Conservation (phyloP, 2,329 filamentous ascomycete genomes). For the Alternaria ethzedia region DNA sequence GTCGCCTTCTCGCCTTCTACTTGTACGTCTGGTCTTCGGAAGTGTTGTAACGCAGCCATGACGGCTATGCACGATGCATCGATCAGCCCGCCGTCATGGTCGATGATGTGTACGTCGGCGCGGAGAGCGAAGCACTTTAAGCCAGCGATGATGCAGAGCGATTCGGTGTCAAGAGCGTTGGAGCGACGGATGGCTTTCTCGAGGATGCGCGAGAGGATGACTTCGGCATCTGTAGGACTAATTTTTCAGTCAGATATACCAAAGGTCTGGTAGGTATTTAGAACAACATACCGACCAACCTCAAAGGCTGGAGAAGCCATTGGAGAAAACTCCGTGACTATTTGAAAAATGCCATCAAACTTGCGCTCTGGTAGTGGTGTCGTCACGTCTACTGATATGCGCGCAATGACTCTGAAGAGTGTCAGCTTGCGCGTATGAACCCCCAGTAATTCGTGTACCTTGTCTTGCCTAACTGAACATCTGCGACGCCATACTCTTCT, state of each 20-base stretch:
- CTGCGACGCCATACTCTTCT: conserved; percentile 87
- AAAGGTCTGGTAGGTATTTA: neutral
- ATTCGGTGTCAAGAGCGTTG: conserved; percentile 92
- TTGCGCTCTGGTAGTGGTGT: conserved; percentile 86
- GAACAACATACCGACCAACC: conserved; percentile 67
- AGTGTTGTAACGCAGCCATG: conserved; percentile 87
- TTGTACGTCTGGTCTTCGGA: conserved; percentile 85
- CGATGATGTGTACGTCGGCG: conserved; percentile 88
- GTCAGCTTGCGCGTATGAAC: conserved; percentile 19
- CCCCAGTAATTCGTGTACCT: conserved; percentile 60
- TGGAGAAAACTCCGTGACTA: conserved; percentile 86
- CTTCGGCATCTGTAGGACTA: conserved; percentile 81
- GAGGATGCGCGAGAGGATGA: conserved; percentile 83
- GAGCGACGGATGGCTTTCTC: conserved; percentile 95
- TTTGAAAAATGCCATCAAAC: conserved; percentile 94
- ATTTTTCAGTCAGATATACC: conserved; percentile 27
- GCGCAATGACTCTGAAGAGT: conserved; percentile 72
- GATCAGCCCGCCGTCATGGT: conserved; percentile 88
- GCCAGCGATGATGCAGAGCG: conserved; percentile 88
- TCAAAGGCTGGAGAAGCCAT: conserved; percentile 93
- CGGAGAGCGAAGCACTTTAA: conserved; percentile 91
- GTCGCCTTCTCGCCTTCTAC: conserved; percentile 85
- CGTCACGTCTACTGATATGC: conserved; percentile 86
- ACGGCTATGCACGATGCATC: conserved; percentile 87
- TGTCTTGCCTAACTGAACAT: conserved; percentile 88